phyloP scores from a whole-genome alignment of 768 basidiomycete genomes.

The Leucocoprinus birnbaumii region DNA sequence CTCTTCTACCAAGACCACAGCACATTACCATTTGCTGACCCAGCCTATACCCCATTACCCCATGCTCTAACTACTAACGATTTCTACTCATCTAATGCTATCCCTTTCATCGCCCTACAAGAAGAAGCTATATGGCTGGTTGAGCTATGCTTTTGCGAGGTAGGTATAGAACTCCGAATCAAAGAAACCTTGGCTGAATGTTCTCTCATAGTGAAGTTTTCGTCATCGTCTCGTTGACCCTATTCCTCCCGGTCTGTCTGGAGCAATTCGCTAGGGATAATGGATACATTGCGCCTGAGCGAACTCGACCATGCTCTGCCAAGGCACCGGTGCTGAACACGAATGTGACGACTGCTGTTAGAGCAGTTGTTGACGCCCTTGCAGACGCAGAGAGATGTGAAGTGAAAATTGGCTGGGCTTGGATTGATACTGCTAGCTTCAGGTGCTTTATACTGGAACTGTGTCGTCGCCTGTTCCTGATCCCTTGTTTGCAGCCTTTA shows the following conservation, averaged over 20 bases:
- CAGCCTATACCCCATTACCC: background rate
- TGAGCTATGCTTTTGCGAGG: conserved; percentile 87
- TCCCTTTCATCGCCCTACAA: conserved; percentile 23
- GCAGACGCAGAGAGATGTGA: conserved; percentile 60
- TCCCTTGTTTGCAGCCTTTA: conserved; percentile 57
- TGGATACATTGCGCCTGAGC: conserved; percentile 73
- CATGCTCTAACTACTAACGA: background rate
- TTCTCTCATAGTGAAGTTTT: conserved; percentile 64
- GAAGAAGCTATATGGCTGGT: conserved; percentile 66
- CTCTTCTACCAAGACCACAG: too few relatives aligned
- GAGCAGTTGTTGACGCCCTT: conserved; percentile 4
- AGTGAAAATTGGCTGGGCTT: conserved; percentile 77
- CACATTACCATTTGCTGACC: background rate
- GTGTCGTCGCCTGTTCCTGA: background rate
- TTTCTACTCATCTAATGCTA: background rate
- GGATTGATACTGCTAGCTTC: conserved; percentile 92
- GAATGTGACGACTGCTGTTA: conserved; percentile 13
- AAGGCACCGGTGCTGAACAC: conserved; percentile 13
- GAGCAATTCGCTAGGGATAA: conserved; percentile 91
- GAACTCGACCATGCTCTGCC: conserved; percentile 52
- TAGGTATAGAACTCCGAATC: conserved; percentile 19
- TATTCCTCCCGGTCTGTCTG: conserved; percentile 80
- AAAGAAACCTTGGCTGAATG: too few relatives aligned
- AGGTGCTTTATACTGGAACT: conserved; percentile 48
- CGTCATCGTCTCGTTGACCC: conserved; percentile 74